Evolutionary conservation across 2,329 filamentous ascomycete genomes (phyloP).

Genomic region (Sclerotinia spermophila): DNA sequence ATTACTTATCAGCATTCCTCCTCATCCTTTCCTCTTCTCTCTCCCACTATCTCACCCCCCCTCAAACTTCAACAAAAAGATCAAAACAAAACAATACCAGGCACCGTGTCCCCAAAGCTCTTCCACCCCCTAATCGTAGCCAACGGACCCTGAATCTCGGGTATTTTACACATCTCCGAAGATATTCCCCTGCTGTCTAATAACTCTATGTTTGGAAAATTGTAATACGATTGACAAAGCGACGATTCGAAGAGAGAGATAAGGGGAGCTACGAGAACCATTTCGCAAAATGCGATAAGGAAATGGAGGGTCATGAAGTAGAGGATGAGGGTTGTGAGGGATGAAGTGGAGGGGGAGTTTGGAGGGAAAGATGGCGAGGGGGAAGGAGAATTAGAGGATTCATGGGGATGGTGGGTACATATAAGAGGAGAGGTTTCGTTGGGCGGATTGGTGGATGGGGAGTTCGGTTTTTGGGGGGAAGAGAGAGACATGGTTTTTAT

Average conservation of each 20-base stretch:
- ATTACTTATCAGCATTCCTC: not conserved
- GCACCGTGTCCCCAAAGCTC: conserved; percentile 33
- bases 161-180: conserved; percentile 32
- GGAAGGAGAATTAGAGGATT: not conserved
- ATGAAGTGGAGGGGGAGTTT: not conserved
- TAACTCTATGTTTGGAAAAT: conserved; percentile 21
- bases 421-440: not conserved
- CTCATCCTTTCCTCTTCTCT: not conserved
- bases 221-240: conserved; percentile 31
- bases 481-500: not conserved
- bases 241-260: conserved; percentile 35
- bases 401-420: not conserved
- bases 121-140: conserved; percentile 37
- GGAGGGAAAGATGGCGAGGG: not conserved
- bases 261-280: conserved; percentile 33
- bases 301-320: conserved; percentile 37
- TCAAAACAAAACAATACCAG: conserved; percentile 24
- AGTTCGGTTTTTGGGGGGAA: not conserved
- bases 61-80: not conserved
- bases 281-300: conserved; percentile 34
- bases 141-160: conserved; percentile 31
- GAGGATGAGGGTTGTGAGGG: conserved; percentile 21
- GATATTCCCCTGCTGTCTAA: conserved; percentile 14
- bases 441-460: not conserved
- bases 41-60: conserved; percentile 1